These are phyloP conservation scores for Pestalotiopsis sp. DNA, from an alignment of 2,329 filamentous ascomycete species.

Conservation along the genomic window DNA sequence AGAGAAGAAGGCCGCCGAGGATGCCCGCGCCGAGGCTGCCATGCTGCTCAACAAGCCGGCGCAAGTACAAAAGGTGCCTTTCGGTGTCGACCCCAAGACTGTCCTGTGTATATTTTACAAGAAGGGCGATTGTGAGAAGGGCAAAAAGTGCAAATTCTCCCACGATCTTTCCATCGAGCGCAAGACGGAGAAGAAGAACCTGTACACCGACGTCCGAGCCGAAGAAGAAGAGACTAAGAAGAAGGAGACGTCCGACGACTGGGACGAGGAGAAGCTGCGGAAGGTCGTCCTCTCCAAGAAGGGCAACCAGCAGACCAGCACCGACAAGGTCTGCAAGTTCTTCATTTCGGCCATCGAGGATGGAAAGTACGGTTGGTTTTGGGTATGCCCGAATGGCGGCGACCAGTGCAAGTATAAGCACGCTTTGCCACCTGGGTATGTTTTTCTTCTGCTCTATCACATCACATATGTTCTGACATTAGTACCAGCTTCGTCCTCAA, in stretches of 20 bases:
- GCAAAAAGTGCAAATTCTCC: slow-evolving; percentile 95
- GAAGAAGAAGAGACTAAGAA: slow-evolving; percentile 79
- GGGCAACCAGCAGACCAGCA: slow-evolving; percentile 91
- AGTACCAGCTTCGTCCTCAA: slow-evolving; percentile 82
- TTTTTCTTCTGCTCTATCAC: slow-evolving; percentile 23
- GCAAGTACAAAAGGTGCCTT: slow-evolving; percentile 96
- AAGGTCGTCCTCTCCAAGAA: slow-evolving; percentile 94
- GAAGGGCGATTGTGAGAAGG: slow-evolving; percentile 96
- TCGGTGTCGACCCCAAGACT: slow-evolving; percentile 97
- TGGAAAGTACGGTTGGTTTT: slow-evolving; percentile 99
- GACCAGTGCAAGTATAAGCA: slow-evolving; percentile 99
- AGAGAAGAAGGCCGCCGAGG: slow-evolving; percentile 89
- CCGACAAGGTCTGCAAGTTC: slow-evolving; percentile 98
- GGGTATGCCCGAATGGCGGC: slow-evolving; percentile 93
- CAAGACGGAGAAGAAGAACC: slow-evolving; percentile 87
- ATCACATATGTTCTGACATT: slow-evolving; percentile 12
- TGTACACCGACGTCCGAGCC: slow-evolving; percentile 84
- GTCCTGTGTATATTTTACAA: slow-evolving; percentile 96
- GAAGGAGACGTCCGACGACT: slow-evolving; percentile 90
- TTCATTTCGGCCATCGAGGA: slow-evolving; percentile 98
- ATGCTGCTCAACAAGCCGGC: slow-evolving; percentile 88
- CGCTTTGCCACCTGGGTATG: slow-evolving; percentile 89
- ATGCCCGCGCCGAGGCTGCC: slow-evolving; percentile 77
- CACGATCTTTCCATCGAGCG: slow-evolving; percentile 89
- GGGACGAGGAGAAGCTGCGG: slow-evolving; percentile 95